Percentiles rank a stretch among this genome's conserved stretches.
Evolutionary conservation across 345 rosid species (phyloP).

Genomic region (Gynandropsis gynandra): DNA sequence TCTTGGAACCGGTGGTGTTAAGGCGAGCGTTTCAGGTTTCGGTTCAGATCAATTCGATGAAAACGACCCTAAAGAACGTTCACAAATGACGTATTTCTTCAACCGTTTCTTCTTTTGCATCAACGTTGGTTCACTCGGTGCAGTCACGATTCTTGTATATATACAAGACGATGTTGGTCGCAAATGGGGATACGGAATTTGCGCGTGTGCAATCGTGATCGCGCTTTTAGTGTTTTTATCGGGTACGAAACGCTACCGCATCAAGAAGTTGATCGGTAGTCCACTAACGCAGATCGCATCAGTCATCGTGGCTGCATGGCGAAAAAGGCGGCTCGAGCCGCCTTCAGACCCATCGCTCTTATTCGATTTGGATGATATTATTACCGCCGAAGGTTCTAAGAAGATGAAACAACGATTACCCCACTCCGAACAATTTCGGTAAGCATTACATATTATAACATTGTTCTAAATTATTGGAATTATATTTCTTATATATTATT

Average conservation of each 20-base stretch:
- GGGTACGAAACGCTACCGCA: slow-evolving; percentile 75
- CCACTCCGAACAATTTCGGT: slow-evolving; percentile 68
- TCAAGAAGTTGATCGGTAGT: slow-evolving; percentile 79
- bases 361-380: slow-evolving; percentile 46
- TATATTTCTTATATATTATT: too few relatives aligned
- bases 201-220: slow-evolving; percentile 60
- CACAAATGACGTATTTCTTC: slow-evolving; percentile 72
- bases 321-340: slow-evolving; percentile 42
- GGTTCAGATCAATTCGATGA: slow-evolving; percentile 97
- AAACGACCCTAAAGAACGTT: slow-evolving; percentile 45
- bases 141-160: slow-evolving; percentile 85
- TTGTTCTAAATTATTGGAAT: too few relatives aligned
- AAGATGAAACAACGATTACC: slow-evolving; percentile 71
- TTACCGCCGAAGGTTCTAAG: slow-evolving; percentile 34
- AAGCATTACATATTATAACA: slow-evolving; percentile 12
- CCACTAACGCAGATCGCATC: slow-evolving; percentile 89
- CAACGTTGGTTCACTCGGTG: slow-evolving; percentile 67
- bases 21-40: slow-evolving; percentile 93
- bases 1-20: slow-evolving; percentile 89
- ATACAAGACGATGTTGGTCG: slow-evolving; percentile 83
- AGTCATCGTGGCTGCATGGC: slow-evolving; percentile 59
- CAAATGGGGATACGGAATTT: slow-evolving; percentile 82
- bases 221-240: slow-evolving; percentile 53
- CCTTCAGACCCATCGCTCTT: slow-evolving; percentile 56
- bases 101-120: slow-evolving; percentile 94